Conservation (phyloP, 2,329 filamentous ascomycete genomes). For the Fusarium devonianum region DNA sequence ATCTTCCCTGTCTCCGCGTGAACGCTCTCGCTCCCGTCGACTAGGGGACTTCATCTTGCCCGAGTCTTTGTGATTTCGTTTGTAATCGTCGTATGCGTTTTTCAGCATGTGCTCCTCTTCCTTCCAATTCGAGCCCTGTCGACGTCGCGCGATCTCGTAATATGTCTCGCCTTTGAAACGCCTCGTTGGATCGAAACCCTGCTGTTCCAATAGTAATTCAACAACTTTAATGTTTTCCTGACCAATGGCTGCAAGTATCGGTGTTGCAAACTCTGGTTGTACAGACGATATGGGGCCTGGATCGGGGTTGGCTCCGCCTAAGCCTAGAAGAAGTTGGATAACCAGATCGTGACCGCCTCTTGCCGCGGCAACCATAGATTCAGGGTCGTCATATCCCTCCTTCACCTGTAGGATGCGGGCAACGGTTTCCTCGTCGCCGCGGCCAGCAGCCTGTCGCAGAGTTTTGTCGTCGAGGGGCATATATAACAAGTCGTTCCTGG, state of each 20-base stretch:
- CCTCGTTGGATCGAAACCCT: slow-evolving; percentile 81
- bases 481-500: slow-evolving; percentile 68
- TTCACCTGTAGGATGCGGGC: slow-evolving; percentile 68
- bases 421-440: slow-evolving; percentile 68
- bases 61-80: slow-evolving; percentile 58
- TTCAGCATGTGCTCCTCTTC: slow-evolving; percentile 85
- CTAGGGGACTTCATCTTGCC: slow-evolving; percentile 60
- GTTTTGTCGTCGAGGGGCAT: slow-evolving; percentile 70
- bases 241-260: slow-evolving; percentile 93
- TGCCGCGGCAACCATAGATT: slow-evolving; percentile 88
- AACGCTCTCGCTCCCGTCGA: slow-evolving; percentile 53
- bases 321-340: slow-evolving; percentile 76
- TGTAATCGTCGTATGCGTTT: slow-evolving; percentile 72
- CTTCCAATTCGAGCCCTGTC: slow-evolving; percentile 87
- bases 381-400: slow-evolving; percentile 73
- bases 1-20: slow-evolving; percentile 52
- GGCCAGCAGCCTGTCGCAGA: slow-evolving; percentile 65
- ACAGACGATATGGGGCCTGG: slow-evolving; percentile 69
- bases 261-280: slow-evolving; percentile 79
- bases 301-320: slow-evolving; percentile 72
- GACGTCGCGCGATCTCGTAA: slow-evolving; percentile 82
- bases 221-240: slow-evolving; percentile 87
- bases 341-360: slow-evolving; percentile 90
- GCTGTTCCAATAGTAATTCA: slow-evolving; percentile 77
- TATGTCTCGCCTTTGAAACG: slow-evolving; percentile 81